These are phyloP conservation scores for Psidium friedrichsthalianum DNA, from an alignment of 345 rosid genomes.

Conservation along the genomic window DNA sequence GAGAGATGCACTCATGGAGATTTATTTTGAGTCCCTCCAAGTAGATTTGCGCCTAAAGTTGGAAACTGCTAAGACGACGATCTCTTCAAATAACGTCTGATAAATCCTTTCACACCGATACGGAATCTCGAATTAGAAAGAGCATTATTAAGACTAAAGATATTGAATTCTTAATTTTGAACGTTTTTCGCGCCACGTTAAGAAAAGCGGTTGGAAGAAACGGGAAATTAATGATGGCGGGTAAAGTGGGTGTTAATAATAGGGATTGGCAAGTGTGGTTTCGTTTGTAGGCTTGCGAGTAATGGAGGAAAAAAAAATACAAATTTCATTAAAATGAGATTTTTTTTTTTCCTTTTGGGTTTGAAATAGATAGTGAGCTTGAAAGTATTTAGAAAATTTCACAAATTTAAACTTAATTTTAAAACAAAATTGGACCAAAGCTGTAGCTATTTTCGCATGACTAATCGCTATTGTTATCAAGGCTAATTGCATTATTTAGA, in stretches of 20 bases:
- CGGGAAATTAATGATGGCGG: not conserved
- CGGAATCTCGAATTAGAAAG: not conserved
- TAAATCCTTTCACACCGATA: not conserved
- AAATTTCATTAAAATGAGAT: not conserved
- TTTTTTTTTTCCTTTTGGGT: not conserved
- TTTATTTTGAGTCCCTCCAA: not conserved
- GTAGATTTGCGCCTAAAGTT: not conserved
- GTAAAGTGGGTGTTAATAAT: not conserved
- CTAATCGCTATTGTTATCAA: not conserved
- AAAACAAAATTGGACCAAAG: not conserved
- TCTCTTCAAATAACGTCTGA: not conserved
- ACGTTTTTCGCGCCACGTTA: not conserved
- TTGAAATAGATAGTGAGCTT: not conserved
- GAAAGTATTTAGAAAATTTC: not conserved
- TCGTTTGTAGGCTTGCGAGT: not conserved
- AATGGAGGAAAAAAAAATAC: not conserved
- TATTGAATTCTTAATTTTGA: rapidly evolving
- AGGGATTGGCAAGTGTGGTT: not conserved
- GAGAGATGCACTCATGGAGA: not conserved
- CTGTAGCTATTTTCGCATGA: too few relatives aligned
- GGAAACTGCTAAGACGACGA: not conserved
- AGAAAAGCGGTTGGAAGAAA: not conserved
- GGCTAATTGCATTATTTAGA: not conserved
- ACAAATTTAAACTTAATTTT: not conserved
- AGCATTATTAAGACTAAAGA: rapidly evolving